Conservation (phyloP, 2,329 filamentous ascomycete genomes). For the Sporothrix phasma region DNA sequence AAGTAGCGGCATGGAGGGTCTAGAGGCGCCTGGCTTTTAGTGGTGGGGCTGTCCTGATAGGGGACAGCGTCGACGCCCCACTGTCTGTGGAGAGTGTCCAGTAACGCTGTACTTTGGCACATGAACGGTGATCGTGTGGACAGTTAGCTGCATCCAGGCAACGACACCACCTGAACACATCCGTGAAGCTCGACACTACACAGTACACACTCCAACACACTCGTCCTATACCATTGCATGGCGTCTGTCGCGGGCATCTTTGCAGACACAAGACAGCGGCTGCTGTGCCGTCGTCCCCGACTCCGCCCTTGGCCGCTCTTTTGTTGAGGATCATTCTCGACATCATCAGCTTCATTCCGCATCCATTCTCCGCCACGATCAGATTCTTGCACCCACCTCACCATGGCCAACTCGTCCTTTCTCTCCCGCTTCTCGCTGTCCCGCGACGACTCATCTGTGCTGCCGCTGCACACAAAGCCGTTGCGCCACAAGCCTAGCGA, state of each 20-base stretch:
- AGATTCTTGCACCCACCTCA: not conserved
- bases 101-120: conserved; percentile 2
- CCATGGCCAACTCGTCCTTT: conserved; percentile 22
- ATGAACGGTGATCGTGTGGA: conserved; percentile 11
- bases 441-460: conserved; percentile 20
- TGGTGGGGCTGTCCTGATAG: conserved; percentile 10
- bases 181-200: not conserved
- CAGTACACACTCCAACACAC: not conserved
- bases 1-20: conserved; percentile 6
- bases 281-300: not conserved
- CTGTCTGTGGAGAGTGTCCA: not conserved
- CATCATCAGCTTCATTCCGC: not conserved
- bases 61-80: conserved; percentile 1
- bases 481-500: conserved; percentile 26
- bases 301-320: not conserved
- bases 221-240: not conserved
- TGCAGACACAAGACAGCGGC: not conserved
- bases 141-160: conserved; percentile 11
- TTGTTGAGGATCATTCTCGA: not conserved
- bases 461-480: conserved; percentile 23
- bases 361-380: not conserved
- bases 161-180: not conserved
- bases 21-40: not conserved
- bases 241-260: not conserved
- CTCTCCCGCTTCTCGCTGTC: conserved; percentile 25